These are phyloP conservation scores for Yueomyces sp. DNA, from an alignment of 805 yeast genomes.

Conservation along the genomic window DNA sequence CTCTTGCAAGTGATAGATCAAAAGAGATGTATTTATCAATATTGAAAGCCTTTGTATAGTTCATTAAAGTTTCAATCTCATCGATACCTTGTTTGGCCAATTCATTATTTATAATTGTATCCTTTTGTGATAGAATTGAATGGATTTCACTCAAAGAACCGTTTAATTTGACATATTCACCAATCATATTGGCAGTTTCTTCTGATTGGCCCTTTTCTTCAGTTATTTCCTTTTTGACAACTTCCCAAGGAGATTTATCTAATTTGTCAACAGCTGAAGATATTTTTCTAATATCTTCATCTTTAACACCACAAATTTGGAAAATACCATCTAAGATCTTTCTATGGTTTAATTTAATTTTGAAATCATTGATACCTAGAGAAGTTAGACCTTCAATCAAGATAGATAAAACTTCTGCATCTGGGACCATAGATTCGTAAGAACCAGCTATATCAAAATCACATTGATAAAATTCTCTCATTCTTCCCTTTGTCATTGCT, in stretches of 20 bases:
- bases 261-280: slow-evolving; percentile 94
- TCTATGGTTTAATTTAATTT: slow-evolving; percentile 87
- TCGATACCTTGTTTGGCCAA: slow-evolving; percentile 69
- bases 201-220: slow-evolving; percentile 84
- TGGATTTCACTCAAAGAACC: slow-evolving; percentile 63
- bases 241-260: slow-evolving; percentile 94
- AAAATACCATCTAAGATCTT: slow-evolving; percentile 93
- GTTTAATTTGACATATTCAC: slow-evolving; percentile 74
- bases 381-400: slow-evolving; percentile 74
- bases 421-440: slow-evolving; percentile 93
- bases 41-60: slow-evolving; percentile 74
- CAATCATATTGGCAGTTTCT: slow-evolving; percentile 86
- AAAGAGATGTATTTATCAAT: slow-evolving; percentile 57
- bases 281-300: slow-evolving; percentile 84
- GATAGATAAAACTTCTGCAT: slow-evolving; percentile 74
- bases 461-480: slow-evolving; percentile 99
- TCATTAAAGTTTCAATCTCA: slow-evolving; percentile 65
- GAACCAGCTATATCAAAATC: slow-evolving; percentile 94
- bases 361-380: slow-evolving; percentile 79
- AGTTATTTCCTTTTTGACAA: slow-evolving; percentile 80
- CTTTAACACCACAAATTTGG: slow-evolving; percentile 86
- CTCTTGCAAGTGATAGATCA: slow-evolving; percentile 92
- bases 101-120: slow-evolving; percentile 45
- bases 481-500: slow-evolving; percentile 98
- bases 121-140: slow-evolving; percentile 41